Conservation (phyloP, 805 yeast species). For the Deakozyma indianensis region DNA sequence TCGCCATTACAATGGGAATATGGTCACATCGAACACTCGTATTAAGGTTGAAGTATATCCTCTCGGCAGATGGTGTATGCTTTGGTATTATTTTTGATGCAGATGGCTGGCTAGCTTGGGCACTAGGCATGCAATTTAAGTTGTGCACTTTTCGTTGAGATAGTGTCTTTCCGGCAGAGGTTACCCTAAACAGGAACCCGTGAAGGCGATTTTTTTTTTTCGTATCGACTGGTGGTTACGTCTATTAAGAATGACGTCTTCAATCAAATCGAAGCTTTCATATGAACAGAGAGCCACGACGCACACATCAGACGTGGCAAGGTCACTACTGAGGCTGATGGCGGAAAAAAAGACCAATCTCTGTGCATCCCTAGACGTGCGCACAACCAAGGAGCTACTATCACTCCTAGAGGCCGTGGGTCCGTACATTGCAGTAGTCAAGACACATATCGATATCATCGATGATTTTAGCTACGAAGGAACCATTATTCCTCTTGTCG, state of each 20-base stretch:
- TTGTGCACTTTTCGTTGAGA: too few species aligned
- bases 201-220: too few species aligned
- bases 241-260: not conserved
- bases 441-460: constrained; percentile 88
- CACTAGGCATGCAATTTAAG: too few species aligned
- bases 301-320: constrained; percentile 71
- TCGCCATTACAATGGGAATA: too few species aligned
- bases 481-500: constrained; percentile 62
- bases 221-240: not conserved
- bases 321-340: constrained; percentile 59
- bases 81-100: too few species aligned
- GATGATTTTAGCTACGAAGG: constrained; percentile 75
- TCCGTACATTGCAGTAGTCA: constrained; percentile 80
- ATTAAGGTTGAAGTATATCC: too few species aligned
- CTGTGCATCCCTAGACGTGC: constrained; percentile 90
- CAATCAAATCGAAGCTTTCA: constrained; percentile 15
- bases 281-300: constrained; percentile 55
- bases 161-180: too few species aligned
- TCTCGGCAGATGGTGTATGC: too few species aligned
- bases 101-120: too few species aligned
- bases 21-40: too few species aligned
- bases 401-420: constrained; percentile 65
- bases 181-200: too few species aligned
- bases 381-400: constrained; percentile 63
- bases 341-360: constrained; percentile 69